phyloP scores from a whole-genome alignment of 805 yeast genomes.

The Pichia kluyveri region DNA sequence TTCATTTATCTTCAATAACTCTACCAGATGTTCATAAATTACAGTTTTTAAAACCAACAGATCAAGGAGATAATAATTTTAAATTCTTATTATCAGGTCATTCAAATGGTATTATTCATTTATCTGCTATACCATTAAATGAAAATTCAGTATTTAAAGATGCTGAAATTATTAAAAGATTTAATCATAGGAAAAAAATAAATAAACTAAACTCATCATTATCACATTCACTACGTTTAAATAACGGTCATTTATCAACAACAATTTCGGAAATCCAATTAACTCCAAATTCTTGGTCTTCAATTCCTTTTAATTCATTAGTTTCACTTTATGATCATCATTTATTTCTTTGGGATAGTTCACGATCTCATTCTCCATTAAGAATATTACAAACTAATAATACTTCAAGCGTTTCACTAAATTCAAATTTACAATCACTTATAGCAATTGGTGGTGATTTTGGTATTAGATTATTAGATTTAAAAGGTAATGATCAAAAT shows the following conservation, averaged over 20 bases:
- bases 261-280: conserved; percentile 29
- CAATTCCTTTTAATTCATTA: conserved; percentile 37
- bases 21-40: conserved; percentile 46
- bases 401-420: conserved; percentile 40
- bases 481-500: conserved; percentile 34
- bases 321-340: conserved; percentile 60
- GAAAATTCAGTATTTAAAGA: conserved; percentile 28
- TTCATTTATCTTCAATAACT: conserved; percentile 52
- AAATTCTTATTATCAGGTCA: conserved; percentile 62
- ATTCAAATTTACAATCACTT: conserved; percentile 38
- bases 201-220: conserved; percentile 10
- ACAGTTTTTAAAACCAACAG: conserved; percentile 34
- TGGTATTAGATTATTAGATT: conserved; percentile 69
- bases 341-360: conserved; percentile 69
- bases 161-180: conserved; percentile 72
- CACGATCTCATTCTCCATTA: conserved; percentile 50
- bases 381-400: conserved; percentile 45
- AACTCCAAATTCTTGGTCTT: conserved; percentile 32
- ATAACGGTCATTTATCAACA: conserved; percentile 10
- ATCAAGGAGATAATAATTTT: conserved; percentile 21
- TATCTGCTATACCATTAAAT: conserved; percentile 54
- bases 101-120: conserved; percentile 62
- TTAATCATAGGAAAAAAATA: conserved; percentile 67
- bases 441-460: conserved; percentile 59
- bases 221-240: neutral